These are phyloP conservation scores for Aspergillus sp. DNA, from an alignment of 2,329 filamentous ascomycete genomes.

Conservation along the genomic window DNA sequence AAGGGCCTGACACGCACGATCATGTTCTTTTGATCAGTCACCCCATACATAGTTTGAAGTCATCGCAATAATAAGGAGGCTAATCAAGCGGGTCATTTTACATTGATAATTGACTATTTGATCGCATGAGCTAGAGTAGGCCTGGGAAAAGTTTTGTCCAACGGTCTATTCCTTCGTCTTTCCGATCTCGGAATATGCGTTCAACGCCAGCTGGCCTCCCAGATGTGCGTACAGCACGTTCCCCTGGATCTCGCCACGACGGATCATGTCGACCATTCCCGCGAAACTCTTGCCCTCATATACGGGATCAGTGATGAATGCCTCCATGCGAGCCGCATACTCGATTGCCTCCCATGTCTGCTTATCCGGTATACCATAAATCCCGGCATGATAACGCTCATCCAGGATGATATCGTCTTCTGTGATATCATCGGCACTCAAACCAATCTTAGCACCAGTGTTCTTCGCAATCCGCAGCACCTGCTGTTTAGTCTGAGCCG, in stretches of 20 bases:
- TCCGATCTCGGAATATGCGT: conserved; percentile 55
- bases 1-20: too few relatives aligned
- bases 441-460: conserved; percentile 60
- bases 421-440: conserved; percentile 55
- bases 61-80: too few relatives aligned
- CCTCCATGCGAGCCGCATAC: conserved; percentile 64
- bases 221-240: conserved; percentile 69
- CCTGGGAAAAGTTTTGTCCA: too few relatives aligned
- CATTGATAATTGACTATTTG: too few relatives aligned
- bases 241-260: conserved; percentile 57
- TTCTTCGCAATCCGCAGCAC: conserved; percentile 61
- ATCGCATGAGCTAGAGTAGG: too few relatives aligned
- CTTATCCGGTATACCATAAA: conserved; percentile 64
- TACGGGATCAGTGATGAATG: conserved; percentile 69
- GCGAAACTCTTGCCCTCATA: conserved; percentile 73
- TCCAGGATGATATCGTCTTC: conserved; percentile 61
- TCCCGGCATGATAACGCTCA: conserved; percentile 61
- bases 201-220: conserved; percentile 65
- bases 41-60: too few relatives aligned
- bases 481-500: conserved; percentile 59
- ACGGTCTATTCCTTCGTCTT: conserved; percentile 8
- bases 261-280: conserved; percentile 65
- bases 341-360: conserved; percentile 64
- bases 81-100: too few relatives aligned
- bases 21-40: too few relatives aligned